These are phyloP conservation scores for Talaromyces amestolkiae DNA, from an alignment of 2,329 filamentous ascomycete genomes.

Conservation along the genomic window DNA sequence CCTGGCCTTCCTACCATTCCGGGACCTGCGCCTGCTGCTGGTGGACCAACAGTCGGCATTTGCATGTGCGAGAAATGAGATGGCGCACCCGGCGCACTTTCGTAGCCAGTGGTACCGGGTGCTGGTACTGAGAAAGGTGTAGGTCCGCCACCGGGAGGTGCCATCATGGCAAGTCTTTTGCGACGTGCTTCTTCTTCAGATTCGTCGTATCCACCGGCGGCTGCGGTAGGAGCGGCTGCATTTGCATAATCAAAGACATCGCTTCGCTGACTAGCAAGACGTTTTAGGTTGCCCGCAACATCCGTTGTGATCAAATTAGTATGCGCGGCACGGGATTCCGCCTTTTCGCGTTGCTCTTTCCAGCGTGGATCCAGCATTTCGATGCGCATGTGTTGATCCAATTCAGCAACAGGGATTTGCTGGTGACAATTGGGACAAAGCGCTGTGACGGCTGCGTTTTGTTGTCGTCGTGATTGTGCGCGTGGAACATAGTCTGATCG, in stretches of 20 bases:
- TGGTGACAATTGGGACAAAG: conserved; percentile 93
- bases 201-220: conserved; percentile 54
- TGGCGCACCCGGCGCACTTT: conserved; percentile 20
- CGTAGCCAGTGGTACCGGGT: conserved; percentile 20
- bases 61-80: conserved; percentile 13
- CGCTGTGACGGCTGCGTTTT: conserved; percentile 60
- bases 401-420: conserved; percentile 79
- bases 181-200: conserved; percentile 72
- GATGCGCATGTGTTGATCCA: conserved; percentile 91
- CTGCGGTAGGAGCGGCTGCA: conserved; percentile 20
- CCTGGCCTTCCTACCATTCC: conserved; percentile 18
- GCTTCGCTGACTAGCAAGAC: conserved; percentile 81
- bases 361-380: conserved; percentile 90
- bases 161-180: conserved; percentile 68
- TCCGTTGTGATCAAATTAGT: conserved; percentile 84
- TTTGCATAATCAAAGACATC: conserved; percentile 73
- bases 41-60: conserved; percentile 31
- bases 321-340: conserved; percentile 76
- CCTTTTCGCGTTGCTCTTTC: conserved; percentile 92
- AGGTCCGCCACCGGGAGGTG: conserved; percentile 44
- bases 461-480: conserved; percentile 69
- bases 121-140: conserved; percentile 24
- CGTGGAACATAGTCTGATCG: conserved; percentile 89
- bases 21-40: background rate
- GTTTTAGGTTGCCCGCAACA: conserved; percentile 90